phyloP scores from a whole-genome alignment of 1,284 basidiomycete species.

The Sporisorium iseilematis-ciliati region DNA sequence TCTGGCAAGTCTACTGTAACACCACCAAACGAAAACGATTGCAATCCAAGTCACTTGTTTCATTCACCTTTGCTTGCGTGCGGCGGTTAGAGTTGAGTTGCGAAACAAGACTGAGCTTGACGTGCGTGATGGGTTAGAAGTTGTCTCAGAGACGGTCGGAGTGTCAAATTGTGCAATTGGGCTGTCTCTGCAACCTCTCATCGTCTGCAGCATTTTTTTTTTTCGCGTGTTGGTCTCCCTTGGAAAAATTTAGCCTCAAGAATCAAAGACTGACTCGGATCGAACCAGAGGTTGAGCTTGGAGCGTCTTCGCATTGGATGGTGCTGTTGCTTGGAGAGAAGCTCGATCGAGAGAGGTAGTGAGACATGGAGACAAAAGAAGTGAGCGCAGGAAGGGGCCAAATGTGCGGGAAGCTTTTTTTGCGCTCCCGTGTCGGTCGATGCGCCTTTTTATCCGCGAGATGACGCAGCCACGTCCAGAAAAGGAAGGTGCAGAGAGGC shows the following conservation, averaged over 20 bases:
- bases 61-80: not conserved
- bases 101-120: not conserved
- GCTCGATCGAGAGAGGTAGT: not conserved
- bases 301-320: not conserved
- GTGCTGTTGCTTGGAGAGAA: not conserved
- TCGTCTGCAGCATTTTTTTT: not conserved
- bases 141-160: constrained; percentile 9
- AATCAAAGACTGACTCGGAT: not conserved
- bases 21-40: not conserved
- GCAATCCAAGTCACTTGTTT: not conserved
- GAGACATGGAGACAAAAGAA: too few species aligned
- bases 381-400: too few species aligned
- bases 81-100: not conserved
- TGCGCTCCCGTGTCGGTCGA: too few species aligned
- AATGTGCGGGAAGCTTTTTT: too few species aligned
- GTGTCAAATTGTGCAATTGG: constrained; percentile 21
- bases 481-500: too few species aligned
- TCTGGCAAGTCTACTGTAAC: not conserved
- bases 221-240: constrained; percentile 1
- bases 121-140: constrained; percentile 1
- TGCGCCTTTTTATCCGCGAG: too few species aligned
- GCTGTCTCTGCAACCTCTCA: constrained; percentile 2
- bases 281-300: not conserved
- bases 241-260: not conserved
- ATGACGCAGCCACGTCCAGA: too few species aligned